phyloP scores from a whole-genome alignment of 2,329 filamentous ascomycete genomes.

The Thielaviopsis musarum region DNA sequence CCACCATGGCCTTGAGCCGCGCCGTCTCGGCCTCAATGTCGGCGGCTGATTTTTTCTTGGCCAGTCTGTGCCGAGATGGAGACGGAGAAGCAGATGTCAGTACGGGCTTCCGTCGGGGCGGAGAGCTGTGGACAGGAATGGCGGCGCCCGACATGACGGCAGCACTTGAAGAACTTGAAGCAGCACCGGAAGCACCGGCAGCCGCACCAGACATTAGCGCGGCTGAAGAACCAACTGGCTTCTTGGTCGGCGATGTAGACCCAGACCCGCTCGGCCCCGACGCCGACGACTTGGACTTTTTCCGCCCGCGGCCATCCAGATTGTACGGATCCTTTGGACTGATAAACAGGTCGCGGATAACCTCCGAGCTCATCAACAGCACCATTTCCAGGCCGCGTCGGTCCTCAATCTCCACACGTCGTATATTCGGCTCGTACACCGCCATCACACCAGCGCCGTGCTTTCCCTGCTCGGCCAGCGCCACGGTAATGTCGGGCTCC shows the following conservation, averaged over 20 bases:
- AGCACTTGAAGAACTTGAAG: slow-evolving; percentile 11
- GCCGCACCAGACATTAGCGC: slow-evolving; percentile 25
- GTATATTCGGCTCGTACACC: slow-evolving; percentile 84
- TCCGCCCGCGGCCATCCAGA: slow-evolving; percentile 52
- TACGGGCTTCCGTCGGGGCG: slow-evolving; percentile 7
- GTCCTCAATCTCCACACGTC: slow-evolving; percentile 82
- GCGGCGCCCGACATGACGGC: slow-evolving; percentile 10
- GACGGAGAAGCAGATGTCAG: slow-evolving; percentile 25
- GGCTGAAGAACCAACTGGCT: slow-evolving; percentile 1
- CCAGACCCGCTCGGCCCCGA: not conserved
- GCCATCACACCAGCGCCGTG: slow-evolving; percentile 47
- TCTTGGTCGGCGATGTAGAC: not conserved
- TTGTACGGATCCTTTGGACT: slow-evolving; percentile 45
- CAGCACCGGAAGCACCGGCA: slow-evolving; percentile 13
- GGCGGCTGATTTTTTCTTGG: slow-evolving; percentile 18
- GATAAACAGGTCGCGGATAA: slow-evolving; percentile 49
- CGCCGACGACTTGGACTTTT: not conserved
- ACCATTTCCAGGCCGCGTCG: slow-evolving; percentile 83
- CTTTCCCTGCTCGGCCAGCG: slow-evolving; percentile 59
- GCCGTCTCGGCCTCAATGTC: slow-evolving; percentile 62
- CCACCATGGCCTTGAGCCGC: slow-evolving; percentile 43
- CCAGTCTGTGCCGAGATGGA: slow-evolving; percentile 28
- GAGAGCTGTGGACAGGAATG: not conserved
- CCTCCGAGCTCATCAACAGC: slow-evolving; percentile 44
- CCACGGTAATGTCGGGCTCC: slow-evolving; percentile 91